Evolutionary conservation across 495 filamentous ascomycete genomes (phyloP), one percentile per base, ranked within the genome.

Genomic region (Penicillium waksmanii): DNA sequence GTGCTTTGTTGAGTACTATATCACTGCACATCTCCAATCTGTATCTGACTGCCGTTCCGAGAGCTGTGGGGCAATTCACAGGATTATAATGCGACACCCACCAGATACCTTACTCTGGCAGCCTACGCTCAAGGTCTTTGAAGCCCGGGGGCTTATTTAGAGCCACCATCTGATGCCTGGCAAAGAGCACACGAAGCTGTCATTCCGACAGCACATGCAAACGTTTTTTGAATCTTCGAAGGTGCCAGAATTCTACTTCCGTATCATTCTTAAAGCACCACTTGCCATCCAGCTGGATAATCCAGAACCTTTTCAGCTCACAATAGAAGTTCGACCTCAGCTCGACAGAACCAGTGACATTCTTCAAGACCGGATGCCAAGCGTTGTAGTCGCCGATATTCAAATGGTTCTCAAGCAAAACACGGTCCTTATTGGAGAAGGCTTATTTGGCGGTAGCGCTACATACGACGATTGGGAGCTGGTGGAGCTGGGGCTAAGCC

Each of bases 1-100:
- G n/a, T 58, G 51, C 15, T 57, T 59, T 43, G 58, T 69, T 4
- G 66, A 69, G 27, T 69, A 69, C 15, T 64, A 57, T 38, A 54
- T 69, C 10, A 40, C 55, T n/a, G 61, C 57, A n/a, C 12, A 50
- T 12, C 48, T 69, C 8, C 47, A 50, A 17, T 69, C 60, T 52
- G 43, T n/a, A 3, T 58, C 42, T 23, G 47, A 35, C 5, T 42
- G 57, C 11, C 36, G 35, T 2, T 42, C 25, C 3, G 27, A 55
- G 19, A 46, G 13, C 3, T 27, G 38, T 15, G 60, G 23, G 13
- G 57, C 66, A 9, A 53, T 61, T 7, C 17, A 13, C 2, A 60
- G 63, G 13, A 53, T 69, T 11, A 57, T 33, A 6, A 15, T 69
- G 2, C 54, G 55, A 31, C 63, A 51, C 17, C 34, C 40, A 10